Evolutionary conservation across 768 basidiomycete genomes (phyloP), one percentile per base, ranked within the genome.

Genomic region (Bullera alba): DNA sequence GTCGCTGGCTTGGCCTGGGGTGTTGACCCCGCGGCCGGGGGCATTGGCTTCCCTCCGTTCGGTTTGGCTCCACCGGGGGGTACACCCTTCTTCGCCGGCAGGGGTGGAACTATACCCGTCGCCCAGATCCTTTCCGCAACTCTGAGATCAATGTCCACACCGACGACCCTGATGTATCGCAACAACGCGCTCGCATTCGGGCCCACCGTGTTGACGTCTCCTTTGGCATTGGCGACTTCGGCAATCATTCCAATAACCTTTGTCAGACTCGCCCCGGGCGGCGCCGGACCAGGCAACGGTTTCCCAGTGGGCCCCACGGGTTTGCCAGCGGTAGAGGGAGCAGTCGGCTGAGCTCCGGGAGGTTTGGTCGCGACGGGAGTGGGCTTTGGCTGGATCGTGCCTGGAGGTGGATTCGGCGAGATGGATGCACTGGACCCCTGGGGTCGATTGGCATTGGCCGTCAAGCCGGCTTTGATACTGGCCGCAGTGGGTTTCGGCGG

Each of bases 191-290:
- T 53, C 23, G 61, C 66, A 47, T 68, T 55, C 3, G 58, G 59
- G 15, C 66, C 66, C 38, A 68, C 61, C 8, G 51, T 61, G 22
- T 63, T 63, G 36, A 68, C 61, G 38, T 68, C 60, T 16, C 60
- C 55, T 23, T 61, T 61, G 19, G 54, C 63, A 17, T 60, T 58
- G 17, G 66, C 58, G 3, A 63, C 66, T 17, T 56, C 61, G 3
- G 66, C 66, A 34, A 68, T 68, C 54, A 62, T 57, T 22, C 54
- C 53, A 42, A 68, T 65, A 26, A 68, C 62, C 51, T 62, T 58
- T 12, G 54, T 56, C 28, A 62, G 36, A 35, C 54, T 60, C n/a
- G 60, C 62, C 30, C 62, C 62, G 23, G 62, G 62, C 7, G 61
- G 59, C 17, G 65, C 61, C 21, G 65, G 57, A 15, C 61, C 65